A percentile compares a stretch with the other conserved stretches of the same genome.
These are phyloP conservation scores for Lumnitzera racemosa DNA, from an alignment of 345 rosid species.

Conservation along the genomic window DNA sequence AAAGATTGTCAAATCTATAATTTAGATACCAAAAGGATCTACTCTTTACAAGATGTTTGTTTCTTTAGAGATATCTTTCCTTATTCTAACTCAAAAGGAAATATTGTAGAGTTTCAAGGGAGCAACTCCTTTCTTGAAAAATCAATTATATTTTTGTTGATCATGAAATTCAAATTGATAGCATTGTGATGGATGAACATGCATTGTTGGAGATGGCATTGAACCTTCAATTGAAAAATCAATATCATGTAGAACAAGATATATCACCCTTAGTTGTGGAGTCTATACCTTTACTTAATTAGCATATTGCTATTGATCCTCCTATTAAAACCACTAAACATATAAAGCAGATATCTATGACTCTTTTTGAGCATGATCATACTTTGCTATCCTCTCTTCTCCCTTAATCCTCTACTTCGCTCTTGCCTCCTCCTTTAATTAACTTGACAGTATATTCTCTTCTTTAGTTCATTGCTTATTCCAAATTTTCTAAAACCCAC, in stretches of 20 bases:
- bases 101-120: too few species aligned
- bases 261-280: too few species aligned
- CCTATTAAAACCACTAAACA: background rate
- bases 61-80: background rate
- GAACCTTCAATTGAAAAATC: too few species aligned
- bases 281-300: too few species aligned
- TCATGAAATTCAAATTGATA: too few species aligned
- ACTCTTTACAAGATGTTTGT: background rate
- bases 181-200: too few species aligned
- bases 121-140: too few species aligned
- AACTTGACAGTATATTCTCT: background rate
- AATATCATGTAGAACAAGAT: too few species aligned
- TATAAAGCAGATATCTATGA: too few species aligned
- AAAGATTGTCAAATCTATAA: slow-evolving; percentile 4
- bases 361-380: background rate
- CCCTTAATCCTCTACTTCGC: background rate
- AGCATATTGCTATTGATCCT: background rate
- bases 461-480: background rate
- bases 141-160: too few species aligned
- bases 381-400: background rate
- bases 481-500: background rate
- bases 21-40: background rate
- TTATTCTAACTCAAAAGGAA: background rate
- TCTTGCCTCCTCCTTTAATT: background rate
- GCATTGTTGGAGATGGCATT: too few species aligned